Evolutionary conservation across 2,329 filamentous ascomycete genomes (phyloP), one percentile per base, ranked within the genome.

Genomic region (Penicillium sp.): DNA sequence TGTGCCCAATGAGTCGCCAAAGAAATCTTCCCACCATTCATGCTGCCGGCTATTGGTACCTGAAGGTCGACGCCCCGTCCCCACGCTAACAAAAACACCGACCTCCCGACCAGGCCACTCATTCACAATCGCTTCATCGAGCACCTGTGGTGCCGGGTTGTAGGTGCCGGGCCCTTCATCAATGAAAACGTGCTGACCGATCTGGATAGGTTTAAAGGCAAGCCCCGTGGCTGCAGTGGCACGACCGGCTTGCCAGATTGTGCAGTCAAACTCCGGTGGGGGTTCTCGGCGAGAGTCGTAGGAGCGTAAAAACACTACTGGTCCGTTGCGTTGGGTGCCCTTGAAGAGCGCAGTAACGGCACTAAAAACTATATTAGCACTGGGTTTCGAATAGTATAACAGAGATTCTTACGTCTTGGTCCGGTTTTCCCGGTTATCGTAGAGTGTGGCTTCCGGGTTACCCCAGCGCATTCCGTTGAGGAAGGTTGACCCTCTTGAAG

Each of bases 71-170:
- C 91, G 95, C 8, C 95, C 95, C 0, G 95, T 98, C n/a, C 95
- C 95, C 35, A 99, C 84, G 68, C 91, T 96, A 67, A 99, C 78
- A 67, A 99, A 96, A 0, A 96, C 90, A 1, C 93, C 93, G 1
- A 99, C 84, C 52, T 98, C 93, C 29, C 95, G 85, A 1, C 93
- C 93, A 0, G 95, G 95, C 92, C 92, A 98, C 74, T 98, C 93
- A 67, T 96, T 97, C 45, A 91, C 82, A 0, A 90, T 86, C 6
- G 93, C 93, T 76, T 99, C 95, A 65, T 98, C 93, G 11, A 99
- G 83, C 1, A 91, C 85, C 61, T 90, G 84, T 1, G 92, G 90
- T 0, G 92, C 84, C 0, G 93, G 95, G 71, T 99, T 99, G 76
- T 95, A 99, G 60, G 89, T 92, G 4, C 95, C 95, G 1, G 85